Conservation (phyloP, 768 basidiomycete genomes). For the Jaapia argillacea region DNA sequence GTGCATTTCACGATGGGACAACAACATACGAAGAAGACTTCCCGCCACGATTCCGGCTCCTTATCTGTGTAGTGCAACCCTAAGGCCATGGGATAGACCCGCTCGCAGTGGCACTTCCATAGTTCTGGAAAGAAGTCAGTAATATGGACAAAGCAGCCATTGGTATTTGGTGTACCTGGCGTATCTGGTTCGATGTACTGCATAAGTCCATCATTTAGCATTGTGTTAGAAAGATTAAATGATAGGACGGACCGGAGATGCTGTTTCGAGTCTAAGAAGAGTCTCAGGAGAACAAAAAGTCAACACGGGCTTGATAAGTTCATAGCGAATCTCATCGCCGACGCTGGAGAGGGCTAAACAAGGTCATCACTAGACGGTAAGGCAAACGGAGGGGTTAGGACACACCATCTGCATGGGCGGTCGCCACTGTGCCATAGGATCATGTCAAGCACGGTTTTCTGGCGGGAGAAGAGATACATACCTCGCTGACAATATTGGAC, state of each 20-base stretch:
- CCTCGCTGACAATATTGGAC: conserved; percentile 67
- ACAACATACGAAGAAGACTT: conserved; percentile 52
- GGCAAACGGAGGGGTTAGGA: conserved; percentile 5
- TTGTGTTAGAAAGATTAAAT: neutral
- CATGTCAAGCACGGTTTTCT: conserved; percentile 5
- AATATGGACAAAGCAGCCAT: neutral
- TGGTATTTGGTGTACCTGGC: conserved; percentile 7
- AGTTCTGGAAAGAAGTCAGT: conserved; percentile 8
- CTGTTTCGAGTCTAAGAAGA: conserved; percentile 55
- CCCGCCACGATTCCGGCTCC: conserved; percentile 56
- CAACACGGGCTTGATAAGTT: conserved; percentile 63
- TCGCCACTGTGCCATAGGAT: conserved; percentile 38
- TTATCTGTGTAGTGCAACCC: conserved; percentile 12
- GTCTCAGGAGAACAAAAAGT: conserved; percentile 65
- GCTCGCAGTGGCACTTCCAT: conserved; percentile 10
- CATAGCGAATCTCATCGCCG: conserved; percentile 53
- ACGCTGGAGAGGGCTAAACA: conserved; percentile 51
- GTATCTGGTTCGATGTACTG: conserved; percentile 11
- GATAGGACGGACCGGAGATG: conserved; percentile 48
- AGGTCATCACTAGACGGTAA: no score
- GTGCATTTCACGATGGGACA: no score
- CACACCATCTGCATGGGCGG: conserved; percentile 52
- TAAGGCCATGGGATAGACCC: conserved; percentile 9
- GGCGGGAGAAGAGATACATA: conserved; percentile 22
- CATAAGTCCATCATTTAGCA: conserved; percentile 2